Base-by-base conservation (phyloP, 2,329 filamentous ascomycete species). In the Cercospora janseana region DNA sequence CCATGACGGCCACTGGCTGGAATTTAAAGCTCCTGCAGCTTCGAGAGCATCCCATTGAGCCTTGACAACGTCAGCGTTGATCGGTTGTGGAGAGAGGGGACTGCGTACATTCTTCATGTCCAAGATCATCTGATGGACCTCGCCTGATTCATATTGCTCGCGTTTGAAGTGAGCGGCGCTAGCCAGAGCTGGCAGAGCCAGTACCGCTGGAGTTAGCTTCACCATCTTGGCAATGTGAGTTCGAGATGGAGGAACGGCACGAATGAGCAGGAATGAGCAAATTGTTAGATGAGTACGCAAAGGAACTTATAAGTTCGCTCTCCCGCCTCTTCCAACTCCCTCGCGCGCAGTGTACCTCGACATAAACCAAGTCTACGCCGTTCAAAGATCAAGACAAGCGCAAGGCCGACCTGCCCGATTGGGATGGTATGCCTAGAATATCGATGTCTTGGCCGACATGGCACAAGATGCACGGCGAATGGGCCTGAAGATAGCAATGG, bases 111-210 rank as follows among this genome's bases (percentile, higher is more conserved):
- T 59, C 57, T 69, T 69, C 56, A 66, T 60, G 20, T 55, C 56
- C 63, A 68, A 66, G 46, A 69, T 68, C 27, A 48, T 59, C 42
- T 64, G 59, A 53, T 72, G 70, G 26, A 65, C 65, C 29, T 70
- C 66, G 6, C 69, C 70, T 28, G 66, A 69, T 49, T 72, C 68
- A 49, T 71, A 72, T 18, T 71, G 57, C 55, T 67, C 51, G 6
- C 66, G 64, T 10, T 62, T 47, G 27, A 51, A 56, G 34, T 54
- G 51, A 12, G 54, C 54, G 15, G 54, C 54, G 32, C 24, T 48
- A 21, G 37, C 46, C 27, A 51, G 29, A 34, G 54, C 44, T 12
- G 51, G 45, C 16, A 56, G 23, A 27, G 47, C 54, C 51, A 56
- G 45, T 18, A 56, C 21, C n/a, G 43, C 41, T 13, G 42, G 38